Base-by-base conservation (phyloP, 2,329 filamentous ascomycete species). In the Ophiostoma sp. region DNA sequence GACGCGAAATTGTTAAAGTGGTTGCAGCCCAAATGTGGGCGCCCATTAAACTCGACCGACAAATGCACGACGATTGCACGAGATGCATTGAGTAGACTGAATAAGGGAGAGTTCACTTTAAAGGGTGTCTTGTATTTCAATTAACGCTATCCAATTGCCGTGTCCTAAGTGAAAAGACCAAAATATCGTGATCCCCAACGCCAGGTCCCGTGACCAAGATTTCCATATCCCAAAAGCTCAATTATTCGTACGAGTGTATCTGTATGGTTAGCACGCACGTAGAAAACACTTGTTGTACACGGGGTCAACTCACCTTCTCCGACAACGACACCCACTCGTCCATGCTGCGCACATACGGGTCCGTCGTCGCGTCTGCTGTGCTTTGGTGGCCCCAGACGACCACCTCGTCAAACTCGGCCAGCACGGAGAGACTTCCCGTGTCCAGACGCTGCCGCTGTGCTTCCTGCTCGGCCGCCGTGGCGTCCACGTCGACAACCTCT, bases 341-440 rank as follows among this genome's bases (percentile, higher is more conserved):
- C 59, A 97, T 83, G 0, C 91, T 90, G 79, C 92, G 91, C 4
- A 93, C 84, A 80, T 94, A 96, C 0, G 87, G 84, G 81, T 97
- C 93, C 6, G 83, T 83, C 36, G 85, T 85, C 0, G 85, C 85
- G 74, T 91, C 89, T 6, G 90, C 90, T 69, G 88, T 78, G 0
- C 83, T 81, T 77, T 96, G 94, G 80, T 97, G 94, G 0, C 88
- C 91, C 95, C 95, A 98, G n/a, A 97, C 86, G 2, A 93, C 83
- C 69, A 97, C 80, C 72, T 92, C 86, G 7, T 94, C 89, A 79
- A 98, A 98, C 19, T 85, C 85, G 1, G 89, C 90, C 25, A 90
- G 85, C 59, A 89, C 84, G 69, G 92, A 87, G 77, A 95, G 82
- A 25, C 85, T 85, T 11, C 89, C 87, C 1, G 87, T 85, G 31